Evolutionary conservation across 345 rosid genomes (phyloP).

Genomic region (Linum tenue): DNA sequence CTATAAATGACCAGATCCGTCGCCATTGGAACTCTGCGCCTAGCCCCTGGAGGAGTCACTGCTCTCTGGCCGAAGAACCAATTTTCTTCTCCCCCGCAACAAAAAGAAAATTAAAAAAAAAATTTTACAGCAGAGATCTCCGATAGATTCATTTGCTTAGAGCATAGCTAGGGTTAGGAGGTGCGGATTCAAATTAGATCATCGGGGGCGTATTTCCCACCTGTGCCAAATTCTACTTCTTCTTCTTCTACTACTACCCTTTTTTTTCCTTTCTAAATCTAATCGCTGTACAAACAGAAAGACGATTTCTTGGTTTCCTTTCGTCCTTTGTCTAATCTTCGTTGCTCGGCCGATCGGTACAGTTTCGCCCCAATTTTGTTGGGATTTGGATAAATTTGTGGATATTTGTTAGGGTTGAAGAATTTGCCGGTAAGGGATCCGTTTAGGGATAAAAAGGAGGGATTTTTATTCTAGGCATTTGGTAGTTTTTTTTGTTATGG

Average conservation of each 20-base stretch:
- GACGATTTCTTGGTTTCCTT: too few relatives aligned
- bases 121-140: background rate
- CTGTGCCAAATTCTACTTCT: background rate
- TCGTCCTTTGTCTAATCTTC: background rate
- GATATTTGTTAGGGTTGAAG: background rate
- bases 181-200: too few relatives aligned
- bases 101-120: background rate
- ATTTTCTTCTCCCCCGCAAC: too few relatives aligned
- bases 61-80: too few relatives aligned
- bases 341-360: background rate
- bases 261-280: background rate
- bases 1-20: too few relatives aligned
- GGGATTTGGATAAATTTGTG: too few relatives aligned
- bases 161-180: too few relatives aligned
- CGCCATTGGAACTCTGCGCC: too few relatives aligned
- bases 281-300: too few relatives aligned
- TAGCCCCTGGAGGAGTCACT: too few relatives aligned
- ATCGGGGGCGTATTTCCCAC: background rate
- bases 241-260: background rate
- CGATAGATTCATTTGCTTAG: background rate
- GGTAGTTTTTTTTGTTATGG: slow-evolving; percentile 17
- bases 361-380: background rate
- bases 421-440: background rate
- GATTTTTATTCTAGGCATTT: background rate
- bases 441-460: background rate